phyloP scores from a whole-genome alignment of 2,329 filamentous ascomycete genomes.

The Elsinoe batatas region DNA sequence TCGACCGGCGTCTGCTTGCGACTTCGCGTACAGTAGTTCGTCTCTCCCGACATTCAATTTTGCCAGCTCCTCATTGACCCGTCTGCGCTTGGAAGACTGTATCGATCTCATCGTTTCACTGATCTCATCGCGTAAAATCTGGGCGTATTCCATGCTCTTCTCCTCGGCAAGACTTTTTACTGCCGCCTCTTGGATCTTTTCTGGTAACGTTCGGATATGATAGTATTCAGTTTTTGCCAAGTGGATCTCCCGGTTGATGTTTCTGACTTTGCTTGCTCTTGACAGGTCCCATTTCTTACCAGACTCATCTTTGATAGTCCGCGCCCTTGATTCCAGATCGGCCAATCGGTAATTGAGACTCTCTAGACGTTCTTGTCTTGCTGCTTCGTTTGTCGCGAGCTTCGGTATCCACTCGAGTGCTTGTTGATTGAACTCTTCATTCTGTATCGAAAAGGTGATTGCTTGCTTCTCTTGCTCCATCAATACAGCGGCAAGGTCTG shows the following conservation, averaged over 20 bases:
- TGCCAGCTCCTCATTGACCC: neutral
- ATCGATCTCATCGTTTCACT: neutral
- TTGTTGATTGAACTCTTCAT: neutral
- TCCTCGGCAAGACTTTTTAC: neutral
- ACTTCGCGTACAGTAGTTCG: neutral
- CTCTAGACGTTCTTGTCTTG: conserved; percentile 15
- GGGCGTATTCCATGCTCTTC: conserved; percentile 5
- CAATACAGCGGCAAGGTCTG: conserved; percentile 50
- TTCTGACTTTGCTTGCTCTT: conserved; percentile 2
- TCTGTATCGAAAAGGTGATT: conserved; percentile 20
- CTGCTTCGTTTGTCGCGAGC: conserved; percentile 7
- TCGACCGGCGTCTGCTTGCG: neutral
- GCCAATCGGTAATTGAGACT: conserved; percentile 8
- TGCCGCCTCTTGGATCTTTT: neutral
- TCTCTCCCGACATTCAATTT: neutral
- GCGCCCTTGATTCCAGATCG: neutral
- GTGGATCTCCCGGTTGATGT: conserved; percentile 3
- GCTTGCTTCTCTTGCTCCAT: conserved; percentile 36
- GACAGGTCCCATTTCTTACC: conserved; percentile 12
- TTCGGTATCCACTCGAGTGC: neutral
- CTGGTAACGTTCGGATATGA: neutral
- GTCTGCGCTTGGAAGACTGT: neutral
- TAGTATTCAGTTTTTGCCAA: conserved; percentile 5
- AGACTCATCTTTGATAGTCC: neutral
- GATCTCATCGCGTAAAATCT: neutral